A percentile compares a stretch with the other conserved stretches of the same genome.
Conservation (phyloP, 2,329 filamentous ascomycete genomes). For the Colletotrichum limetticola region DNA sequence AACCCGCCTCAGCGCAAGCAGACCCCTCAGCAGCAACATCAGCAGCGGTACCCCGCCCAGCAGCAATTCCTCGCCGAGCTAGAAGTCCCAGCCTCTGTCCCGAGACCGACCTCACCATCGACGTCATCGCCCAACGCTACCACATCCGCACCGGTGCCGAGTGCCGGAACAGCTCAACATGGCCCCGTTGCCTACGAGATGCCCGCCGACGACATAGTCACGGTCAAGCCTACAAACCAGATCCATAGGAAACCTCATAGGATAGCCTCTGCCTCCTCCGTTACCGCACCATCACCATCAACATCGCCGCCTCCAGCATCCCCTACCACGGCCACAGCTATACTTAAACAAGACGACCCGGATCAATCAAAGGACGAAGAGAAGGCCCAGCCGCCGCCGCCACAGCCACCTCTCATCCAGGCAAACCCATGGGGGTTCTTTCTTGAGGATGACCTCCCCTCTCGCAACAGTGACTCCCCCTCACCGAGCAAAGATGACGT, state of each 20-base stretch:
- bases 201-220: slow-evolving; percentile 15
- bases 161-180: neutral
- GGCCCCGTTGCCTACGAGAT: slow-evolving; percentile 17
- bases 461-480: neutral
- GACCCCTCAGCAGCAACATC: neutral
- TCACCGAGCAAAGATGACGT: neutral
- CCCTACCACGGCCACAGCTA: neutral
- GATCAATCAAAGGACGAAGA: neutral
- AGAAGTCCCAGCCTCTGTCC: slow-evolving; percentile 10
- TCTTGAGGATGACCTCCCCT: slow-evolving; percentile 15
- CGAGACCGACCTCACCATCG: slow-evolving; percentile 13
- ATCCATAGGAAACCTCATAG: neutral
- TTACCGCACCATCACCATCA: neutral
- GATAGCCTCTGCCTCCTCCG: neutral
- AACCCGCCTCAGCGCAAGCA: neutral
- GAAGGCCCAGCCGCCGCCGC: neutral
- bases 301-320: neutral
- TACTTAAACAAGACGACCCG: neutral
- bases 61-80: slow-evolving; percentile 35
- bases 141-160: neutral
- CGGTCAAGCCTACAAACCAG: neutral
- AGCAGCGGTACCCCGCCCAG: neutral
- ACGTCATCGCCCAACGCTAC: neutral
- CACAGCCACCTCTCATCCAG: slow-evolving; percentile 15
- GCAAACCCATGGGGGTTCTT: slow-evolving; percentile 38